A percentile compares a stretch with the other conserved stretches of the same genome.
Conservation (phyloP, 2,329 filamentous ascomycete genomes). For the Fusarium chaquense region DNA sequence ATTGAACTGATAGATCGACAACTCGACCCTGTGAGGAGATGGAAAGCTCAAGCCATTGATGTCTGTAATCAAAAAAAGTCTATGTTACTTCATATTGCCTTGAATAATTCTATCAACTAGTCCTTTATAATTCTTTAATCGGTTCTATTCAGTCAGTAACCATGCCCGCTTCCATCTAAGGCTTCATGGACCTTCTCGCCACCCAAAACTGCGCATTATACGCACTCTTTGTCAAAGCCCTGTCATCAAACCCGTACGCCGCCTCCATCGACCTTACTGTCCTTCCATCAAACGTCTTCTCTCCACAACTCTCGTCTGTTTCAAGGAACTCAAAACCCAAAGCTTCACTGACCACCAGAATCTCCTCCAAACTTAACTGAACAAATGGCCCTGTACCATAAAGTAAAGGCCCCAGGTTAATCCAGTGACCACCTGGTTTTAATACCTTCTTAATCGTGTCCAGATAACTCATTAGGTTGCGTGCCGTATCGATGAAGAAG, state of each 20-base stretch:
- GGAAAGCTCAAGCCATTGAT: not conserved
- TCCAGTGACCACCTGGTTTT: slow-evolving; percentile 62
- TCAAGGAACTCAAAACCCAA: slow-evolving; percentile 66
- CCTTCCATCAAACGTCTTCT: slow-evolving; percentile 56
- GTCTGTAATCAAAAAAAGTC: not conserved
- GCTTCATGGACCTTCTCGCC: slow-evolving; percentile 48
- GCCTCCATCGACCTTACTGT: slow-evolving; percentile 61
- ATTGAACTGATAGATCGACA: no score
- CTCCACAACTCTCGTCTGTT: slow-evolving; percentile 56
- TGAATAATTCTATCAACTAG: not conserved
- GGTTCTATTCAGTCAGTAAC: no score
- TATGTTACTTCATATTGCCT: not conserved
- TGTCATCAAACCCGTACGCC: slow-evolving; percentile 64
- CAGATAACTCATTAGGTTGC: slow-evolving; percentile 66
- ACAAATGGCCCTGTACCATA: slow-evolving; percentile 67
- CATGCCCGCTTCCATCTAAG: not conserved
- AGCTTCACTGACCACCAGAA: slow-evolving; percentile 59
- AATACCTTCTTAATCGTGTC: slow-evolving; percentile 64
- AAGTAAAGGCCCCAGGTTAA: slow-evolving; percentile 68
- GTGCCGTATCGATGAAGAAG: slow-evolving; percentile 72
- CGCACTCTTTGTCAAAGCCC: slow-evolving; percentile 63
- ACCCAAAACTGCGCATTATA: slow-evolving; percentile 69
- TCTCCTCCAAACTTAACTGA: slow-evolving; percentile 67
- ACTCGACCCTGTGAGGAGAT: no score
- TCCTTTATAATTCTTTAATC: no score